phyloP scores from a whole-genome alignment of 495 filamentous ascomycete species.

The Neurospora discreta region DNA sequence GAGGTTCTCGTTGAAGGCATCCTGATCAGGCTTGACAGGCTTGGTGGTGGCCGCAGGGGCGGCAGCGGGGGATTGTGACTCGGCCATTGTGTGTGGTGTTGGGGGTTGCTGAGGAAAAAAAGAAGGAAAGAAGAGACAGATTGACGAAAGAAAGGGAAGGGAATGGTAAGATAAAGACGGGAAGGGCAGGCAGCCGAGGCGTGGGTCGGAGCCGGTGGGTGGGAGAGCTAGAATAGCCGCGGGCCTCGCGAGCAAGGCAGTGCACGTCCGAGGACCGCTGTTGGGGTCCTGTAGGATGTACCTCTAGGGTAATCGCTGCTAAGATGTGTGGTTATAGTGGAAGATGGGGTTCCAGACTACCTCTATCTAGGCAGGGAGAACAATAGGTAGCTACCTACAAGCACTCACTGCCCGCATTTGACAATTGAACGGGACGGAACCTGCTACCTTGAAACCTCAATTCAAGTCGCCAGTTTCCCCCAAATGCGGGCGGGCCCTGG shows the following conservation, averaged over 20 bases:
- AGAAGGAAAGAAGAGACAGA: conserved; percentile 1
- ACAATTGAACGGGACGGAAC: not conserved
- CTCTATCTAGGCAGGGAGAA: not conserved
- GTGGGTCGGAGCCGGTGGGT: not conserved
- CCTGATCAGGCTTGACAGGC: conserved; percentile 63
- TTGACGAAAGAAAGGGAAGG: not conserved
- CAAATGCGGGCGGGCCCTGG: not conserved
- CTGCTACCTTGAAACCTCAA: not conserved
- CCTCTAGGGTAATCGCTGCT: not conserved
- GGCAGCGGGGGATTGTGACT: conserved; percentile 29
- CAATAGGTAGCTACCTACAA: too few species aligned
- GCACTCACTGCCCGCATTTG: not conserved
- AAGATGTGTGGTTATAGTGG: not conserved
- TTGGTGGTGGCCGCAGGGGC: conserved; percentile 43
- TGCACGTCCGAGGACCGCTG: not conserved
- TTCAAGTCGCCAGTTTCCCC: not conserved
- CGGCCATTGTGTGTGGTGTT: conserved; percentile 25
- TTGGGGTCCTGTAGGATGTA: not conserved
- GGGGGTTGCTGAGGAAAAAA: not conserved
- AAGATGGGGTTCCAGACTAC: not conserved
- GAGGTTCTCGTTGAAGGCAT: conserved; percentile 57
- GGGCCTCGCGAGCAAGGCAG: not conserved
- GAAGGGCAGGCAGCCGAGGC: not conserved
- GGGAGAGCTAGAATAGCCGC: not conserved
- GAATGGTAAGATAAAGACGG: not conserved